These are phyloP conservation scores for Paramecium primaurelia DNA, from an alignment of 73 alveolate genomes.

Conservation along the genomic window DNA sequence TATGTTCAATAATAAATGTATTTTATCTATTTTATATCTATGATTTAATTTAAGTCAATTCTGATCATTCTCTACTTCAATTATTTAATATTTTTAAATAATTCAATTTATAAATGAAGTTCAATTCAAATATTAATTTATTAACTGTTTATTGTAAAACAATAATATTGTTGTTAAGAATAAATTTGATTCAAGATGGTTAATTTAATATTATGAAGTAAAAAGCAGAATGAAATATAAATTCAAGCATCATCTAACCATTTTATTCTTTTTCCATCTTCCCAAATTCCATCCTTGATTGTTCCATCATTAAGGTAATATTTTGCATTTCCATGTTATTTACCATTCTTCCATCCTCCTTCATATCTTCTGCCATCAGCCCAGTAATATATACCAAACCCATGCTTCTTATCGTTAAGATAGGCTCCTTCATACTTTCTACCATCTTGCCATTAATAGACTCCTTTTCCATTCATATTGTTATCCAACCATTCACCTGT, in stretches of 20 bases:
- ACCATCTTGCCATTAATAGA: conserved; percentile 55
- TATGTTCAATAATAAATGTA: too few species aligned
- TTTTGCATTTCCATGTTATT: conserved; percentile 76
- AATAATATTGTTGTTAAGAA: neutral
- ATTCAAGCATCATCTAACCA: conserved; percentile 56
- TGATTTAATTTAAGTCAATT: too few species aligned
- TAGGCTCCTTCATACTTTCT: conserved; percentile 57
- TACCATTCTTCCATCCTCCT: conserved; percentile 79
- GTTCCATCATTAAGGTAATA: conserved; percentile 66
- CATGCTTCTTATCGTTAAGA: conserved; percentile 68
- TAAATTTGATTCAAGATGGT: neutral
- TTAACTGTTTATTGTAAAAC: too few species aligned
- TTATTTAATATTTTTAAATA: too few species aligned
- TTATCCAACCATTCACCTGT: conserved; percentile 70
- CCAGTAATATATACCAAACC: conserved; percentile 78
- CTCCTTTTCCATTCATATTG: conserved; percentile 56
- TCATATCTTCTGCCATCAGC: conserved; percentile 77
- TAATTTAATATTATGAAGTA: neutral
- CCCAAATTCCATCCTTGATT: conserved; percentile 68
- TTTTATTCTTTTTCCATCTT: conserved; percentile 71
- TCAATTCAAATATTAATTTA: neutral
- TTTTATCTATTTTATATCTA: neutral
- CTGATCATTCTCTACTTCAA: neutral
- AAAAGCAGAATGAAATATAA: neutral
- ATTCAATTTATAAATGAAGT: neutral